Percentiles rank a stretch among this genome's conserved stretches.
These are phyloP conservation scores for Arthrobotrys iridis DNA, from an alignment of 2,329 filamentous ascomycete species.

Conservation along the genomic window DNA sequence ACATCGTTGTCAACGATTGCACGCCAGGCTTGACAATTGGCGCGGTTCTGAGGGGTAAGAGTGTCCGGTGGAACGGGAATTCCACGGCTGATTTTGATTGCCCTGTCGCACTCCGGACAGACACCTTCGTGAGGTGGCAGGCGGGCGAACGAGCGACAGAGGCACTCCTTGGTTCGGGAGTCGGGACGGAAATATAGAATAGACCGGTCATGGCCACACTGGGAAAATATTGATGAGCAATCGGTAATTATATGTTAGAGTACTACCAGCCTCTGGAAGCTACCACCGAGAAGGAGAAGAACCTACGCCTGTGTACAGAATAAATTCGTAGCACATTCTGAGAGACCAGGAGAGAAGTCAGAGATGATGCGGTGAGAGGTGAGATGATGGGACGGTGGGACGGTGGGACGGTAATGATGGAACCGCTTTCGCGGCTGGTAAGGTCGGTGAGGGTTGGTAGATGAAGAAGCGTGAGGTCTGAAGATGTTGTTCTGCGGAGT, in stretches of 20 bases:
- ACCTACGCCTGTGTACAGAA: slow-evolving; percentile 34
- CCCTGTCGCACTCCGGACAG: slow-evolving; percentile 39
- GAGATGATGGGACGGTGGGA: not conserved
- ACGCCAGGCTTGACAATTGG: slow-evolving; percentile 27
- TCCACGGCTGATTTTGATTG: slow-evolving; percentile 10
- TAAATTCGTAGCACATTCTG: slow-evolving; percentile 47
- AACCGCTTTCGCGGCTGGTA: not conserved
- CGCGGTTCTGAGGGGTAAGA: slow-evolving; percentile 30
- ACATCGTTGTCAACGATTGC: slow-evolving; percentile 28
- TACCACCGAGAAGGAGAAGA: not conserved
- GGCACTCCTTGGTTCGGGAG: slow-evolving; percentile 23
- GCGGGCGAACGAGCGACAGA: slow-evolving; percentile 36
- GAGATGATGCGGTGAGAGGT: not conserved
- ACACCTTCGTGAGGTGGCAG: slow-evolving; percentile 1
- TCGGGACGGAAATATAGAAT: slow-evolving; percentile 32
- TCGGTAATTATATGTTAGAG: not conserved
- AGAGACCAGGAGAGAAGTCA: not conserved
- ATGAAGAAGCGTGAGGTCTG: not conserved
- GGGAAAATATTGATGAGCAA: not conserved
- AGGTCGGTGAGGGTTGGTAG: not conserved
- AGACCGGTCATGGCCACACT: slow-evolving; percentile 52
- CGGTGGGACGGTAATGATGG: not conserved
- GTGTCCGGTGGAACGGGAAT: slow-evolving; percentile 13
- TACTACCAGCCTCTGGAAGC: not conserved
- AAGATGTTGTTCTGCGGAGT: no score